Evolutionary conservation across 1,139 yeast species (phyloP).

Genomic region (Martiniozyma asiatica): DNA sequence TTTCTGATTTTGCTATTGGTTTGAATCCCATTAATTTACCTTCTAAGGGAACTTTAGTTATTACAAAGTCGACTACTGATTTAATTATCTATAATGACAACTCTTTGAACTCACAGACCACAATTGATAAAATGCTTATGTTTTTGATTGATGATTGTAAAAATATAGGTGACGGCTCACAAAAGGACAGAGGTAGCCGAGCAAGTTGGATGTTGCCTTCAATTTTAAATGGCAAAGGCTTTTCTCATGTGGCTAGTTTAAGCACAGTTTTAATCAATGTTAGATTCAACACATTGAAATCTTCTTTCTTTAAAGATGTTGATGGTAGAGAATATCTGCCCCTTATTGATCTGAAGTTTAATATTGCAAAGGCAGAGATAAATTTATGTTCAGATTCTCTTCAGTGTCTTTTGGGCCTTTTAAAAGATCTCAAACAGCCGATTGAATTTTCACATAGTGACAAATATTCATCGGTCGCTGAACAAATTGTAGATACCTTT

Average conservation of each 20-base stretch:
- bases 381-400: slow-evolving; percentile 80
- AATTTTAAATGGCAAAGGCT: slow-evolving; percentile 30
- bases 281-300: slow-evolving; percentile 7
- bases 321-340: slow-evolving; percentile 31
- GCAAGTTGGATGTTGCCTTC: slow-evolving; percentile 26
- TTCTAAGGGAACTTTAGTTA: slow-evolving; percentile 38
- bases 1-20: slow-evolving; percentile 44
- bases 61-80: slow-evolving; percentile 44
- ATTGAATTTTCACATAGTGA: slow-evolving; percentile 45
- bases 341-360: slow-evolving; percentile 14
- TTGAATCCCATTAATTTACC: slow-evolving; percentile 45
- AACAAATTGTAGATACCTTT: slow-evolving; percentile 34
- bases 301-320: neutral
- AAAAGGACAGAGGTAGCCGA: slow-evolving; percentile 17
- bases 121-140: slow-evolving; percentile 33
- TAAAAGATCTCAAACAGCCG: slow-evolving; percentile 65
- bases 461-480: slow-evolving; percentile 10
- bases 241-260: slow-evolving; percentile 31
- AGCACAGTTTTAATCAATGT: slow-evolving; percentile 33
- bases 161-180: slow-evolving; percentile 21
- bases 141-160: slow-evolving; percentile 47
- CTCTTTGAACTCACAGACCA: slow-evolving; percentile 20
- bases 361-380: slow-evolving; percentile 21
- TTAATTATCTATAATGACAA: slow-evolving; percentile 23
- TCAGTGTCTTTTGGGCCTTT: slow-evolving; percentile 53